Percentiles rank a stretch among this genome's conserved stretches.
phyloP scores from a whole-genome alignment of 2,329 filamentous ascomycete genomes.

The Myriosclerotinia duriaeana region DNA sequence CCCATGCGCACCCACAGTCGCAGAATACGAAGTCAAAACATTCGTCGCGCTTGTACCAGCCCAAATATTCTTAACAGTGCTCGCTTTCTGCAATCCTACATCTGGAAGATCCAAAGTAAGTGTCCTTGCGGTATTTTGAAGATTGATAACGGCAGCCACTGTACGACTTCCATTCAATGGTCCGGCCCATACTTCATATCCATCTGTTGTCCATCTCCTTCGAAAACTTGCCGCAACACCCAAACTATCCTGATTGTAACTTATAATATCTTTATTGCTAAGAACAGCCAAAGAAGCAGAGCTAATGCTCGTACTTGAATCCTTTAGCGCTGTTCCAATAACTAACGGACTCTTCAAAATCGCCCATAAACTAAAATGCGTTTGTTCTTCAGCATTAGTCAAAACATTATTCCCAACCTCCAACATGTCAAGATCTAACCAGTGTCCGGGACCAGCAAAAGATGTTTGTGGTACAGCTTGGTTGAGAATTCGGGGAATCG shows the following conservation, averaged over 20 bases:
- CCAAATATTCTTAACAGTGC: slow-evolving; percentile 34
- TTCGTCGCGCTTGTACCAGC: slow-evolving; percentile 24
- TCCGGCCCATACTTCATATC: slow-evolving; percentile 37
- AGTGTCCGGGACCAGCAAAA: slow-evolving; percentile 44
- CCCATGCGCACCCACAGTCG: slow-evolving; percentile 31
- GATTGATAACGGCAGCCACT: slow-evolving; percentile 35
- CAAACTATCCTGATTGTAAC: slow-evolving; percentile 36
- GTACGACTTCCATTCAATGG: slow-evolving; percentile 31
- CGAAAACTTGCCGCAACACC: slow-evolving; percentile 34
- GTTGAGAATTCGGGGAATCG: slow-evolving; percentile 45
- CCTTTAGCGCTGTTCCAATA: slow-evolving; percentile 36
- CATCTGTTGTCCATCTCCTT: slow-evolving; percentile 34
- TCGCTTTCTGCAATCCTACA: slow-evolving; percentile 33
- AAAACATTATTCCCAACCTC: slow-evolving; percentile 44
- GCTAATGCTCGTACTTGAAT: slow-evolving; percentile 27
- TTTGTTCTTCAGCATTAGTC: slow-evolving; percentile 43
- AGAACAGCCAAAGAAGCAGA: slow-evolving; percentile 28
- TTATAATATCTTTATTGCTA: slow-evolving; percentile 33
- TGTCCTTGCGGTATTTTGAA: slow-evolving; percentile 26
- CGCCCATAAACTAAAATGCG: slow-evolving; percentile 46
- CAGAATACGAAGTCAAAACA: slow-evolving; percentile 32
- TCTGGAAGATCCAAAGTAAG: slow-evolving; percentile 35
- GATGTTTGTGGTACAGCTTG: slow-evolving; percentile 44
- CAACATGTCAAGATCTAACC: slow-evolving; percentile 48
- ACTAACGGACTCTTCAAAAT: slow-evolving; percentile 42